Evolutionary conservation across 2,329 filamentous ascomycete species (phyloP), one percentile per base, ranked within the genome.

Genomic region (Macroventuria anomochaeta): DNA sequence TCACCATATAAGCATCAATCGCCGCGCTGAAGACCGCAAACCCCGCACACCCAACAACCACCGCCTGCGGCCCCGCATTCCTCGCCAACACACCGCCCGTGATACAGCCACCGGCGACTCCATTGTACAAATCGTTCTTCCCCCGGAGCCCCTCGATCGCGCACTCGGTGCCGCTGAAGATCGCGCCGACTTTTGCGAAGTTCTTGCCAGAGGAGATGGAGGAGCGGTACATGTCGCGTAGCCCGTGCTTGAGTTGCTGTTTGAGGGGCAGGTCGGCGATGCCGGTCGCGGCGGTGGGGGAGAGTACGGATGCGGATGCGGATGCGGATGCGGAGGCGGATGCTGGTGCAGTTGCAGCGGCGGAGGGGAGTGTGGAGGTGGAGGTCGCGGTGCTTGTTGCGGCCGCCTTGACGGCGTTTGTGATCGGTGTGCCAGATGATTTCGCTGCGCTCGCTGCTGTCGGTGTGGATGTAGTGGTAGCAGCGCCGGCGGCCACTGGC

Each of bases 131-230:
- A 75, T 97, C 95, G 77, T 97, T 97, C 81, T 96, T 97, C 18
- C 93, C 95, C 25, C 95, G 85, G 67, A 90, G 76, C 0, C 93
- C 93, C 76, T 99, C 95, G 70, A 99, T 92, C 61, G 90, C 92
- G 79, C 95, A 99, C 78, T 99, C 95, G 46, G 95, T 96, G 33
- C 93, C 93, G 13, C 87, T 85, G 79, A 96, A 99, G 17, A 97
- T 83, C 2, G 91, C 89, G 66, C 95, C 95, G 42, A 99, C 91
- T 65, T 93, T 89, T 58, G 91, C 93, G 72, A 99, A 99, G 80
- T 87, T 97, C 79, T 93, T 95, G 48, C 93, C 95, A 40, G 88
- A 91, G 58, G 87, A 88, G 76, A 83, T 90, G 4, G 91, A 93
- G 11, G 91, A 86, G 59, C 83, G 77, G 62, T 95, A 95, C 93